Evolutionary conservation across 1,139 yeast genomes (phyloP).

Genomic region (Yamadazyma dushanensis): DNA sequence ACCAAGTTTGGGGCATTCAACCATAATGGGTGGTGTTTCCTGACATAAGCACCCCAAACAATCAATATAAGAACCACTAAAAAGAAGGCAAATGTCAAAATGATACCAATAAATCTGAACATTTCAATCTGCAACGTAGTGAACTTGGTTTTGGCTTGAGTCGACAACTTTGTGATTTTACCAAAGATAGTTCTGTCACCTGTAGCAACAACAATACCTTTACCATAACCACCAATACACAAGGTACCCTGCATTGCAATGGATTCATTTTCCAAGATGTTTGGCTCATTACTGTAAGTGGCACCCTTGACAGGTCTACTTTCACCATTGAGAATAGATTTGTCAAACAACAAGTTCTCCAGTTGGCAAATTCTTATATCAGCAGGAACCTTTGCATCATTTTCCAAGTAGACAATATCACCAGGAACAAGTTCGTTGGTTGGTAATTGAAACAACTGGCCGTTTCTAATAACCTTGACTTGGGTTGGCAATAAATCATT

Average conservation of each 20-base stretch:
- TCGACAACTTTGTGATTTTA: constrained; percentile 31
- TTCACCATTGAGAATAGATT: constrained; percentile 39
- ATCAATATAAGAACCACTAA: constrained; percentile 27
- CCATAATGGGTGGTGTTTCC: constrained; percentile 30
- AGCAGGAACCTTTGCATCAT: constrained; percentile 33
- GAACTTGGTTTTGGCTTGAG: constrained; percentile 29
- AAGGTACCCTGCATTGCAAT: constrained; percentile 50
- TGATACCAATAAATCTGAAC: constrained; percentile 27
- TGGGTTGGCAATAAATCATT: constrained; percentile 44
- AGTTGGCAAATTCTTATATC: constrained; percentile 30
- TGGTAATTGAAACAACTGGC: constrained; percentile 16
- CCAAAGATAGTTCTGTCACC: constrained; percentile 37
- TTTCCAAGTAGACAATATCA: constrained; percentile 25
- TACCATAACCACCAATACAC: constrained; percentile 30
- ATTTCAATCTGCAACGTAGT: constrained; percentile 35
- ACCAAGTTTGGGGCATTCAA: constrained; percentile 32
- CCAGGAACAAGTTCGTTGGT: constrained; percentile 33
- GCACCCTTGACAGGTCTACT: constrained; percentile 25
- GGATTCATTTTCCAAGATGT: constrained; percentile 45
- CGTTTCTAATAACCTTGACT: constrained; percentile 24
- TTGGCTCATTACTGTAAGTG: constrained; percentile 26
- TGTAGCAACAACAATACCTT: constrained; percentile 31
- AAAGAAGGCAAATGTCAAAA: constrained; percentile 21
- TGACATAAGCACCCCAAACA: constrained; percentile 50
- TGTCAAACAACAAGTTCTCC: constrained; percentile 31